phyloP scores from a whole-genome alignment of 345 rosid genomes.

The Balakata baccata region DNA sequence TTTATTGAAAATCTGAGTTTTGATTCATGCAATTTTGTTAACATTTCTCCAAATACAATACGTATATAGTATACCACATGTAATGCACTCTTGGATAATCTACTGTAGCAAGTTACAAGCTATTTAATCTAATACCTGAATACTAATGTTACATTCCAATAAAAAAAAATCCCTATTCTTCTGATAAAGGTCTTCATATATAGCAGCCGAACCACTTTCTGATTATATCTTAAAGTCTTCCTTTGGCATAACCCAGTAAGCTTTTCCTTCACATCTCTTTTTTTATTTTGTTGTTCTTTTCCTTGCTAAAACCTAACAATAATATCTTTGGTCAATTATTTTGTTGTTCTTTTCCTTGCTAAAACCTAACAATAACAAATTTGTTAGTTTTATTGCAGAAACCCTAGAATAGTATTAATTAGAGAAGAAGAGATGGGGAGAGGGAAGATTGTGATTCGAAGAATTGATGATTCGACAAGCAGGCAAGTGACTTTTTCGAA shows the following conservation, averaged over 20 bases:
- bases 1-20: no score
- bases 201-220: constrained; percentile 7
- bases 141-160: neutral
- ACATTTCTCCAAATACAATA: no score
- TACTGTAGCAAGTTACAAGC: neutral
- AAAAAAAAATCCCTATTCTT: constrained; percentile 7
- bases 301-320: neutral
- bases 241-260: constrained; percentile 27
- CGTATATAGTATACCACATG: no score
- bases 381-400: constrained; percentile 17
- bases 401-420: constrained; percentile 29
- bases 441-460: constrained; percentile 44
- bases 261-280: neutral
- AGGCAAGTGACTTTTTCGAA: constrained; percentile 54
- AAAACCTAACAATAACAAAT: neutral
- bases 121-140: neutral
- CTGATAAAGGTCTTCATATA: constrained; percentile 17
- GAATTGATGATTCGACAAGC: constrained; percentile 45
- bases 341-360: no score
- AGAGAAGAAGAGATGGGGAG: constrained; percentile 33
- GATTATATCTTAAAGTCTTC: constrained; percentile 10
- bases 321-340: neutral
- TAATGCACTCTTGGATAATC: neutral
- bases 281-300: neutral
- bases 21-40: no score